phyloP scores from a whole-genome alignment of 2,329 filamentous ascomycete species.

The Thelonectria discophora region DNA sequence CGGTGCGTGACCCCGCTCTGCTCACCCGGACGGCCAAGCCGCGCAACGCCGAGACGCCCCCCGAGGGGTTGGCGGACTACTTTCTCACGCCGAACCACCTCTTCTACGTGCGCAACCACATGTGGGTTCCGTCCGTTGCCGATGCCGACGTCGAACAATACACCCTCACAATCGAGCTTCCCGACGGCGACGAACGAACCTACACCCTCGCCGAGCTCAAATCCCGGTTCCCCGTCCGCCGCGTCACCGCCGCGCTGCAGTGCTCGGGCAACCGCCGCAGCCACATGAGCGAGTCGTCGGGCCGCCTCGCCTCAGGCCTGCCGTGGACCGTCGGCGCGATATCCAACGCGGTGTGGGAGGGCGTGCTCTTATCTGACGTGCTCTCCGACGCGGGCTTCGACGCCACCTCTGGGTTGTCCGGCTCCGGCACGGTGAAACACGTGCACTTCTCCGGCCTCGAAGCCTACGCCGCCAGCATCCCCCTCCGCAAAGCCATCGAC shows the following conservation, averaged over 20 bases:
- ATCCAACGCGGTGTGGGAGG: slow-evolving; percentile 67
- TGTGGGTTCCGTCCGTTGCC: slow-evolving; percentile 66
- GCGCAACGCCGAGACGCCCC: slow-evolving; percentile 69
- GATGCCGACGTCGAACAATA: slow-evolving; percentile 52
- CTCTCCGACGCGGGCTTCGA: slow-evolving; percentile 64
- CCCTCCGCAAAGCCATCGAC: slow-evolving; percentile 66
- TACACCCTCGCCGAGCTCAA: slow-evolving; percentile 66
- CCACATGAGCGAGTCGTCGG: slow-evolving; percentile 63
- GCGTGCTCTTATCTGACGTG: slow-evolving; percentile 63
- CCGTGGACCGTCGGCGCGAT: slow-evolving; percentile 69
- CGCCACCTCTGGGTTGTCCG: slow-evolving; percentile 47
- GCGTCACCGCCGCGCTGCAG: slow-evolving; percentile 65
- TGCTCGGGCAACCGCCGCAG: slow-evolving; percentile 68
- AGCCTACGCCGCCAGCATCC: slow-evolving; percentile 69
- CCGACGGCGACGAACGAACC: slow-evolving; percentile 60
- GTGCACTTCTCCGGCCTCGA: slow-evolving; percentile 68
- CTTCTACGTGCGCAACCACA: slow-evolving; percentile 70
- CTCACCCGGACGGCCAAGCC: slow-evolving; percentile 63
- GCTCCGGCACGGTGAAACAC: slow-evolving; percentile 55
- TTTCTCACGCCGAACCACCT: slow-evolving; percentile 65
- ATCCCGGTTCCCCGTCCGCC: slow-evolving; percentile 58
- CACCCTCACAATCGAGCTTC: slow-evolving; percentile 62
- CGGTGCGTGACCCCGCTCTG: slow-evolving; percentile 59
- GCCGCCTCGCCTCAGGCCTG: slow-evolving; percentile 62
- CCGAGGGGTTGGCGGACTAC: slow-evolving; percentile 54